These are phyloP conservation scores for Inonotus obliquus DNA, from an alignment of 1,284 basidiomycete genomes.

Conservation along the genomic window DNA sequence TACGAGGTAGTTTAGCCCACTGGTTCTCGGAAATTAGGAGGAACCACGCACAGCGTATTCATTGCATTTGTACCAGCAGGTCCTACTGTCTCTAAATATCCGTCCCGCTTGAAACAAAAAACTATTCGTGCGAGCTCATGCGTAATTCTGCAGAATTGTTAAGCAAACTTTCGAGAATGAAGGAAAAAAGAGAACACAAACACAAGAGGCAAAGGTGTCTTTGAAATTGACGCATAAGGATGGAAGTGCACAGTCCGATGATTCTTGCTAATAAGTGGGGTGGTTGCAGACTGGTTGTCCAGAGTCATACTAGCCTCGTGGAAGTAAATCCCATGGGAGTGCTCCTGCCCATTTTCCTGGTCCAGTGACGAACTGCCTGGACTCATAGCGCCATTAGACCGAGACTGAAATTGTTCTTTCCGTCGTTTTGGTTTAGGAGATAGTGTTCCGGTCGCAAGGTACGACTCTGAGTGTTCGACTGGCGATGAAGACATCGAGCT, in stretches of 20 bases:
- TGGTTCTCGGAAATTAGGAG: not conserved
- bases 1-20: conserved; percentile 27
- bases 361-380: not conserved
- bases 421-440: conserved; percentile 2
- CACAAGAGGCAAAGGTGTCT: conserved; percentile 73
- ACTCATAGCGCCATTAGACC: not conserved
- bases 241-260: conserved; percentile 61
- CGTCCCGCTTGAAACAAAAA: conserved; percentile 73
- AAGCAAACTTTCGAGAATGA: not conserved
- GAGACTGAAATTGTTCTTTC: not conserved
- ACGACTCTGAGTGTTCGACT: conserved; percentile 4
- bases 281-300: conserved; percentile 34
- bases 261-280: conserved; percentile 53
- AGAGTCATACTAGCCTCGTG: conserved; percentile 34
- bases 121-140: conserved; percentile 70
- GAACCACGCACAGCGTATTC: conserved; percentile 49
- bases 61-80: conserved; percentile 80
- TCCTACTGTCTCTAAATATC: conserved; percentile 78
- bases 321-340: conserved; percentile 10
- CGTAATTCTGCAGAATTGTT: conserved; percentile 50
- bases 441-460: conserved; percentile 9
- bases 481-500: conserved; percentile 25
- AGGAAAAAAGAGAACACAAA: conserved; percentile 33
- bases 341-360: not conserved
- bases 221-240: conserved; percentile 45